phyloP scores from a whole-genome alignment of 768 basidiomycete genomes.

The Lentinula raphanica region DNA sequence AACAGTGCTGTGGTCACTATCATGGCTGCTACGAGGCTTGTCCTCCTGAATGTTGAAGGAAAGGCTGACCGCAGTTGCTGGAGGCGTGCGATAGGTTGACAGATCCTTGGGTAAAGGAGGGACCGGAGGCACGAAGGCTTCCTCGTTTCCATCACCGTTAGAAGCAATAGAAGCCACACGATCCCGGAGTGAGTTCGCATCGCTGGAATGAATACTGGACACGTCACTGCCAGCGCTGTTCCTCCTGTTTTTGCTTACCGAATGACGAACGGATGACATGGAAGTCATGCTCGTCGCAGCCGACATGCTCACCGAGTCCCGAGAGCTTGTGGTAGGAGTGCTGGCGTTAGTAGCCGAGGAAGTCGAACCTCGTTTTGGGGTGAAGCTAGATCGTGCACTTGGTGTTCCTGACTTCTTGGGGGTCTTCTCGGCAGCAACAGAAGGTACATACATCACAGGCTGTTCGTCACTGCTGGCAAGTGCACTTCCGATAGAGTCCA shows the following conservation, averaged over 20 bases:
- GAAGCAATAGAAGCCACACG: constrained; percentile 57
- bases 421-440: constrained; percentile 52
- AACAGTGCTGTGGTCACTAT: constrained; percentile 24
- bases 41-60: constrained; percentile 40
- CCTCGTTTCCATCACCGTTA: constrained; percentile 57
- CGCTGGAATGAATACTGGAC: constrained; percentile 68
- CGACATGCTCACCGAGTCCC: constrained; percentile 83
- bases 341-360: constrained; percentile 84
- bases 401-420: constrained; percentile 57
- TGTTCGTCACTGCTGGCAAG: constrained; percentile 57
- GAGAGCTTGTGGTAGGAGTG: constrained; percentile 73
- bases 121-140: constrained; percentile 78
- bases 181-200: constrained; percentile 60
- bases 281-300: constrained; percentile 75
- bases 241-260: constrained; percentile 59
- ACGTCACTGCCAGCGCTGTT: constrained; percentile 87
- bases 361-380: constrained; percentile 83
- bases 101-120: constrained; percentile 90
- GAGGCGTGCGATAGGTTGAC: constrained; percentile 70
- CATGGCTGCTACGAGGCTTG: constrained; percentile 37
- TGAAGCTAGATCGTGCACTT: constrained; percentile 65
- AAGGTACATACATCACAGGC: constrained; percentile 25
- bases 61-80: constrained; percentile 50
- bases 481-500: constrained; percentile 37
- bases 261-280: constrained; percentile 72